Percentiles rank a stretch among this genome's conserved stretches.
phyloP scores from a whole-genome alignment of 371 early-diverging fungal genomes.

The Lichtheimia corymbifera region DNA sequence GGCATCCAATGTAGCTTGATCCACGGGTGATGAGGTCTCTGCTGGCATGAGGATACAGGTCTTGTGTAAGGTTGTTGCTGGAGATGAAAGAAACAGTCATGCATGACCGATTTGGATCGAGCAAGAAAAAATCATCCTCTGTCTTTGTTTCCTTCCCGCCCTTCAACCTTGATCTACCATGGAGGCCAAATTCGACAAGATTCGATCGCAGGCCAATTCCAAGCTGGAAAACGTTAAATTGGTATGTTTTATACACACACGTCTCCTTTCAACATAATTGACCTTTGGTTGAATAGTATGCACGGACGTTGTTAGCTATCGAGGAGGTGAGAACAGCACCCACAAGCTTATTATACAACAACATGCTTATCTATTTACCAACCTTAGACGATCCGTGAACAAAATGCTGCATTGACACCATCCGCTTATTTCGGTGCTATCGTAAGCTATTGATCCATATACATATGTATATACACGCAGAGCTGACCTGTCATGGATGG shows the following conservation, averaged over 20 bases:
- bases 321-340: conserved; percentile 66
- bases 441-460: conserved; percentile 39
- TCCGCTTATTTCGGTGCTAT: conserved; percentile 90
- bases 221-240: conserved; percentile 85
- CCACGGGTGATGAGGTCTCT: no score
- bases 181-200: conserved; percentile 55
- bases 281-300: conserved; percentile 40
- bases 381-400: conserved; percentile 72
- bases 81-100: no score
- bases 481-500: background rate
- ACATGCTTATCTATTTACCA: background rate
- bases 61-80: no score
- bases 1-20: no score
- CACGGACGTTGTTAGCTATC: conserved; percentile 81
- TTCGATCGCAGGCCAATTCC: conserved; percentile 70
- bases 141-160: no score
- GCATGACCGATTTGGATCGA: no score
- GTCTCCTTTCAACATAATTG: no score
- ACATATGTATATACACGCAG: no score
- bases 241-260: conserved; percentile 24
- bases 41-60: no score
- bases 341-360: background rate
- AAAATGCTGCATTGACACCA: conserved; percentile 65
- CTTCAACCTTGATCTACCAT: conserved; percentile 18
- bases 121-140: no score